phyloP scores from a whole-genome alignment of 495 filamentous ascomycete genomes.

The Xylaria palmicola region DNA sequence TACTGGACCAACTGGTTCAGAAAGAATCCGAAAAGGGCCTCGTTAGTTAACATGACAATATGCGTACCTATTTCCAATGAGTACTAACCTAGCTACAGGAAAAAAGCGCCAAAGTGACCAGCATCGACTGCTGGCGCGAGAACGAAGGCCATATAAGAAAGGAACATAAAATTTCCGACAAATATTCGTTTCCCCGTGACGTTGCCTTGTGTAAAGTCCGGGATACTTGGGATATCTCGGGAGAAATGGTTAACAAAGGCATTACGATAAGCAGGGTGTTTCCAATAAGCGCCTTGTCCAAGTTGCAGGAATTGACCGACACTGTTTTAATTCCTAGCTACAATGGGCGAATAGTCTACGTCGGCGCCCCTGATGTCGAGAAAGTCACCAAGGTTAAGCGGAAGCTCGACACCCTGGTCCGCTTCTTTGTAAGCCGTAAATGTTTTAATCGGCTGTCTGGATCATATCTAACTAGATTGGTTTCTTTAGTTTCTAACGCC shows the following conservation, averaged over 20 bases:
- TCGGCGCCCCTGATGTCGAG: constrained; percentile 29
- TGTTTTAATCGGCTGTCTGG: not conserved
- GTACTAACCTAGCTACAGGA: constrained; percentile 1
- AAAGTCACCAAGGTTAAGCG: constrained; percentile 20
- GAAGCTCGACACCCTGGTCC: constrained; percentile 39
- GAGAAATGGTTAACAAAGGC: constrained; percentile 1
- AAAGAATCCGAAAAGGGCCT: constrained; percentile 12
- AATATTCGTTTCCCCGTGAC: constrained; percentile 14
- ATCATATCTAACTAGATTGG: not conserved
- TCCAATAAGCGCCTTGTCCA: constrained; percentile 9
- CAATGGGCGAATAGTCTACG: constrained; percentile 31
- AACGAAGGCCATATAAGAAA: not conserved
- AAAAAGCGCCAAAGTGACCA: not conserved
- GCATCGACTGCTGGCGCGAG: not conserved
- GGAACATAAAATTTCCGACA: not conserved
- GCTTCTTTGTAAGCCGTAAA: constrained; percentile 31
- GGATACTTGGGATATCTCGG: constrained; percentile 19
- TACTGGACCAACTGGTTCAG: constrained; percentile 24
- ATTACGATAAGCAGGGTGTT: constrained; percentile 19
- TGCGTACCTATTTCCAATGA: not conserved
- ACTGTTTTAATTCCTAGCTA: constrained; percentile 25
- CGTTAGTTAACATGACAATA: constrained; percentile 18
- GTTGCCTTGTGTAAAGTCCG: constrained; percentile 4
- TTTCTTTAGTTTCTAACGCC: not conserved
- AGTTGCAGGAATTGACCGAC: constrained; percentile 26